These are phyloP conservation scores for Orbilia quercus DNA, from an alignment of 2,329 filamentous ascomycete species.

Conservation along the genomic window DNA sequence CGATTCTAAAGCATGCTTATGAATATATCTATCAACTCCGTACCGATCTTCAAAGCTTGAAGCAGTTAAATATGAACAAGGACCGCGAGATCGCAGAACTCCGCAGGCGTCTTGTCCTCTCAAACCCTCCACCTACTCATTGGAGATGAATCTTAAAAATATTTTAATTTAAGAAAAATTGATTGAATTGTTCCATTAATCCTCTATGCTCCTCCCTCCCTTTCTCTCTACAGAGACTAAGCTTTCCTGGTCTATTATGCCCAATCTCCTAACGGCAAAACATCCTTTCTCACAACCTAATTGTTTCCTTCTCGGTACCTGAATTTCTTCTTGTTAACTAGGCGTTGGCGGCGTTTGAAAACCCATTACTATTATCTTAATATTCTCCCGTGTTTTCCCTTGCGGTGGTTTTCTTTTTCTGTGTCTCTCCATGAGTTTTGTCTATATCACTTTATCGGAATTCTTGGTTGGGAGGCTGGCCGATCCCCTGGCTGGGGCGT, in stretches of 20 bases:
- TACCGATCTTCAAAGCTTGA: slow-evolving; percentile 40
- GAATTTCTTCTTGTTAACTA: slow-evolving; percentile 4
- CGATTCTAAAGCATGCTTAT: slow-evolving; percentile 59
- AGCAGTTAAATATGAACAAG: slow-evolving; percentile 39
- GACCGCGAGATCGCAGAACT: slow-evolving; percentile 54
- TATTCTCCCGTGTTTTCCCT: not conserved
- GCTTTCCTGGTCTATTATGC: not conserved
- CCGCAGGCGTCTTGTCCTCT: slow-evolving; percentile 39
- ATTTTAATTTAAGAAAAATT: not conserved
- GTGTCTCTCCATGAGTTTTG: no score
- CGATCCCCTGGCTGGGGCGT: no score
- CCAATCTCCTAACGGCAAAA: not conserved
- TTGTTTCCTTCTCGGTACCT: slow-evolving; percentile 1
- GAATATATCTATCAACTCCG: slow-evolving; percentile 59
- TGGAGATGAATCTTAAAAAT: slow-evolving; percentile 26
- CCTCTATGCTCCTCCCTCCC: no score
- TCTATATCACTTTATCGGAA: no score
- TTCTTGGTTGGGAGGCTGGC: no score
- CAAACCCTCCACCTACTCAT: slow-evolving; percentile 32
- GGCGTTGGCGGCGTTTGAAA: slow-evolving; percentile 35
- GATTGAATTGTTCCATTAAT: no score
- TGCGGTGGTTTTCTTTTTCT: not conserved
- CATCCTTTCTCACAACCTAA: not conserved
- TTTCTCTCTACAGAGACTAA: not conserved
- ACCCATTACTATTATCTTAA: not conserved